phyloP scores from a whole-genome alignment of 148 eudicot genomes.

The Silene latifolia region DNA sequence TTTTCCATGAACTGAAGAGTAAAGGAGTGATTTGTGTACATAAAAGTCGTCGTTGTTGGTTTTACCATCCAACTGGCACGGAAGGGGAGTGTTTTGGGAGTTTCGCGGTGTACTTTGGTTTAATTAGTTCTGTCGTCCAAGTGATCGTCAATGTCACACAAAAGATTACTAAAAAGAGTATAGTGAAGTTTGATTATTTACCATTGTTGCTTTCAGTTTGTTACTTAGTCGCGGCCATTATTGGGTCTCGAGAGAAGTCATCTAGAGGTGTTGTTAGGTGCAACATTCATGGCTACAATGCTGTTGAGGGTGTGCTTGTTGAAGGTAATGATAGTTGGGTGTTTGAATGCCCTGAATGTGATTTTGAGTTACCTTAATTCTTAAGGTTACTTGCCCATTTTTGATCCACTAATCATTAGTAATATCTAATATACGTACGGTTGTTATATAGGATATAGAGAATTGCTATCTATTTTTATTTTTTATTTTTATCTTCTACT shows the following conservation, averaged over 20 bases:
- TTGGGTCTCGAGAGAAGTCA: neutral
- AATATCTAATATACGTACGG: no score
- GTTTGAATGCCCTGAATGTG: conserved; percentile 19
- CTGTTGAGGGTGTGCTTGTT: neutral
- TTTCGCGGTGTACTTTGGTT: conserved; percentile 23
- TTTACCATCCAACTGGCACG: no score
- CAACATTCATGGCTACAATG: conserved; percentile 6
- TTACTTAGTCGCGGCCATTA: conserved; percentile 15
- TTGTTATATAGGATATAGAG: no score
- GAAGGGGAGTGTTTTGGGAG: conserved; percentile 9
- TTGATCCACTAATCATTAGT: no score
- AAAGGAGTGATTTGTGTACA: conserved; percentile 13
- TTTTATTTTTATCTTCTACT: no score
- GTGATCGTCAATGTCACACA: neutral
- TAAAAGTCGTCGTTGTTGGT: neutral
- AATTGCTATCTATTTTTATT: no score
- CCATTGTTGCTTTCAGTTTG: conserved; percentile 19
- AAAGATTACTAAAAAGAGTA: neutral
- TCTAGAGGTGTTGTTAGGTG: neutral
- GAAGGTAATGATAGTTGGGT: conserved; percentile 13
- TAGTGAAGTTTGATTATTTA: conserved; percentile 23
- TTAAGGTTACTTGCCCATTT: neutral
- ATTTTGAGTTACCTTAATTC: no score
- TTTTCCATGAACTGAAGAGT: conserved; percentile 7
- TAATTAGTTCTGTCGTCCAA: conserved; percentile 26